Evolutionary conservation across 129 eudicot genomes (phyloP).

Genomic region (sunflower (Helianthus annuus)): HanXRQr2.0-SUNRISE NC_035435.2:39774524-39775023

Average conservation of each 20-base stretch:
- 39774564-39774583: too few species aligned
- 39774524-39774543: too few species aligned
- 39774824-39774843: conserved; percentile 3
- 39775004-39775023: not conserved
- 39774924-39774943: conserved; percentile 98
- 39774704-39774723: not conserved
- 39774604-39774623: not conserved
- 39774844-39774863: conserved; percentile 83
- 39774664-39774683: not conserved
- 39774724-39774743: not conserved
- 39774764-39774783: not conserved
- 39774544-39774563: too few species aligned
- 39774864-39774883: conserved; percentile 94
- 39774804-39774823: not conserved
- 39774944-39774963: conserved; percentile 99
- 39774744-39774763: not conserved
- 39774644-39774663: not conserved
- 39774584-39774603: too few species aligned
- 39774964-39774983: conserved; percentile 82
- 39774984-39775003: not conserved
- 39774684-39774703: not conserved
- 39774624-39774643: not conserved
- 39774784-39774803: not conserved
- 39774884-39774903: conserved; percentile 95
- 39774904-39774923: conserved; percentile 97